phyloP scores from a whole-genome alignment of 2,329 filamentous ascomycete species.

The Cladophialophora psammophila region DNA sequence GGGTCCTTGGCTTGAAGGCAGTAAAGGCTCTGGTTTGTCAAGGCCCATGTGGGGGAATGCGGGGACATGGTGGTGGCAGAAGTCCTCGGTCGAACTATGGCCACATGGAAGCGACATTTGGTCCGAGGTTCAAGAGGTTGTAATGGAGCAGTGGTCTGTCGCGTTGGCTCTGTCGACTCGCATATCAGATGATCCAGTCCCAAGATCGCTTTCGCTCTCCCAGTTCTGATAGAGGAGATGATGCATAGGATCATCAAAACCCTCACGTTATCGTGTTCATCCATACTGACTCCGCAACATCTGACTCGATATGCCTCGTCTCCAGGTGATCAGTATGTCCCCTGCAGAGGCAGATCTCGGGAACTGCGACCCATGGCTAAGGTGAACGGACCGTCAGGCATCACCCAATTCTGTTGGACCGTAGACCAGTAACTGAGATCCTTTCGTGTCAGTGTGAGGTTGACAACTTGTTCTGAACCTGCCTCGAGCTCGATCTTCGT shows the following conservation, averaged over 20 bases:
- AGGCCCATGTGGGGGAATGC: conserved; percentile 12
- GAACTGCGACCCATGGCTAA: conserved; percentile 43
- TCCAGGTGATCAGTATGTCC: conserved; percentile 24
- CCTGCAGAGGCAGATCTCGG: conserved; percentile 39
- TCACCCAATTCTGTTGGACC: conserved; percentile 71
- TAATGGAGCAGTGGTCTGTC: neutral
- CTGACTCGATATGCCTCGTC: conserved; percentile 16
- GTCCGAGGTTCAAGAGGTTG: conserved; percentile 12
- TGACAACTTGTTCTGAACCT: conserved; percentile 62
- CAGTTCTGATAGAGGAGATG: neutral
- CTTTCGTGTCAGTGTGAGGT: conserved; percentile 68
- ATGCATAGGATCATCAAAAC: neutral
- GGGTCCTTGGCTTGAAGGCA: neutral
- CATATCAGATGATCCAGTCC: conserved; percentile 3
- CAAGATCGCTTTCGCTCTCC: neutral
- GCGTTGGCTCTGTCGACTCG: conserved; percentile 1
- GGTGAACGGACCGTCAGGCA: conserved; percentile 52
- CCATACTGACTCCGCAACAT: neutral
- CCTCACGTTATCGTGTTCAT: neutral
- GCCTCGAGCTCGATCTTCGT: conserved; percentile 69
- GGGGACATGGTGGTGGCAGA: conserved; percentile 10
- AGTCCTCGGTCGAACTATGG: conserved; percentile 4
- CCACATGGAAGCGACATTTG: neutral
- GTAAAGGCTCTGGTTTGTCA: neutral
- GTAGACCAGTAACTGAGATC: conserved; percentile 79